These are phyloP conservation scores for Epichloe gansuensis DNA, from an alignment of 2,329 filamentous ascomycete species.

Conservation along the genomic window DNA sequence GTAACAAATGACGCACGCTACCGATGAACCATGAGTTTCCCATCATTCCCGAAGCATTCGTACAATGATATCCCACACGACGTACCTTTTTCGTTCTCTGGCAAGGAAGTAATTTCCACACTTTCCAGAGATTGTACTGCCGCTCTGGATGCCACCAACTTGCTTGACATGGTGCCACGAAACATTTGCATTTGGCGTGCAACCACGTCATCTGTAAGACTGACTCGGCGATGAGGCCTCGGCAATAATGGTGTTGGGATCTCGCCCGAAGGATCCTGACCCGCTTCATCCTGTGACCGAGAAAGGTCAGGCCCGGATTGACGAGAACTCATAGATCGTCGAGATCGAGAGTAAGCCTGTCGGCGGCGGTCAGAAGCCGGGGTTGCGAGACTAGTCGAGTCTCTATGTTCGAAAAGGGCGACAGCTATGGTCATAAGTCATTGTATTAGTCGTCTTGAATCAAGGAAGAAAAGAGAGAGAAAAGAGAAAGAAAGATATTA, in stretches of 20 bases:
- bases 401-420: not conserved
- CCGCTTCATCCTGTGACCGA: conserved; percentile 13
- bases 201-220: conserved; percentile 18
- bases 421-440: not conserved
- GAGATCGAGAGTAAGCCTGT: conserved; percentile 14
- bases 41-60: not conserved
- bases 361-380: conserved; percentile 15
- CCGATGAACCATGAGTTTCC: not conserved
- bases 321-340: conserved; percentile 15
- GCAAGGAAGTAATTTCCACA: conserved; percentile 32
- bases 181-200: conserved; percentile 32
- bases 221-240: conserved; percentile 4
- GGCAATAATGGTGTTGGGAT: not conserved
- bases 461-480: no score
- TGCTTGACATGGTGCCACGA: conserved; percentile 30
- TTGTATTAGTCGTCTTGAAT: not conserved
- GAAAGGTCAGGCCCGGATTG: conserved; percentile 12
- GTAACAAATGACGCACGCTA: conserved; percentile 53
- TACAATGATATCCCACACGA: conserved; percentile 1
- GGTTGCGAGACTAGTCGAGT: conserved; percentile 5
- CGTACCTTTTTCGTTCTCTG: conserved; percentile 37
- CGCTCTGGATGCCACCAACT: conserved; percentile 34
- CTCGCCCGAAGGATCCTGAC: not conserved
- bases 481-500: no score
- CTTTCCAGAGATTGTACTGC: conserved; percentile 35